Base-by-base conservation (phyloP, 495 filamentous ascomycete species). In the Aspergillus heteromorphus region DNA sequence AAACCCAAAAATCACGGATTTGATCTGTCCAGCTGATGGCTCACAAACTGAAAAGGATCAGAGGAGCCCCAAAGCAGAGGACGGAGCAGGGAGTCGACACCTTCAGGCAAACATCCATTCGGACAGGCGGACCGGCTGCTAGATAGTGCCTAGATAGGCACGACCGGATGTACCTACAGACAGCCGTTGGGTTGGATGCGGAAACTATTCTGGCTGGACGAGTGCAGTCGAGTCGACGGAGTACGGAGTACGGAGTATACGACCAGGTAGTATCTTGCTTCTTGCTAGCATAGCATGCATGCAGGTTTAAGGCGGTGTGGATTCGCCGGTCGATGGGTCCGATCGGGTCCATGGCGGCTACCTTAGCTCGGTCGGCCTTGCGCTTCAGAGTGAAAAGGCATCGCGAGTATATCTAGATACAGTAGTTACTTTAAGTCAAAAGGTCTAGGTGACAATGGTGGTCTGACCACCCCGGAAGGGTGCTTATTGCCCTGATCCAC, bases 11-110 rank as follows among this genome's bases (percentile, higher is more conserved):
- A 27, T 27, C 23, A 34, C 18, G n/a, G 34, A 38, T 45, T 50
- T 17, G 59, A 58, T 53, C 55, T 58, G 60, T 62, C 60, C 60
- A 59, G 56, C 56, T 63, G 60, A 63, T 59, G 51, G 27, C 17
- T 58, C 49, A 45, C 27, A 59, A 51, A 40, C 30, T 54, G 50
- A 42, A 43, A 49, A n/a, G 11, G 17, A 42, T 41, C 27, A 25
- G 25, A 11, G 14, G 25, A 18, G 17, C 36, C 6, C 19, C 23
- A 51, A 51, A 40, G 20, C 34, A 9, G 36, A 17, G 18, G 21
- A 20, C n/a, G 21, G 18, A 25, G 20, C 19, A 41, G 34, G 23
- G 17, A 41, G 49, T 27, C 36, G 14, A 51, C 31, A 25, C 11
- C 25, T 51, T 34, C 27, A 38, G 19, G 16, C 34, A 51, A 41